These are phyloP conservation scores for Colletotrichum liaoningense DNA, from an alignment of 2,329 filamentous ascomycete species.

Conservation along the genomic window DNA sequence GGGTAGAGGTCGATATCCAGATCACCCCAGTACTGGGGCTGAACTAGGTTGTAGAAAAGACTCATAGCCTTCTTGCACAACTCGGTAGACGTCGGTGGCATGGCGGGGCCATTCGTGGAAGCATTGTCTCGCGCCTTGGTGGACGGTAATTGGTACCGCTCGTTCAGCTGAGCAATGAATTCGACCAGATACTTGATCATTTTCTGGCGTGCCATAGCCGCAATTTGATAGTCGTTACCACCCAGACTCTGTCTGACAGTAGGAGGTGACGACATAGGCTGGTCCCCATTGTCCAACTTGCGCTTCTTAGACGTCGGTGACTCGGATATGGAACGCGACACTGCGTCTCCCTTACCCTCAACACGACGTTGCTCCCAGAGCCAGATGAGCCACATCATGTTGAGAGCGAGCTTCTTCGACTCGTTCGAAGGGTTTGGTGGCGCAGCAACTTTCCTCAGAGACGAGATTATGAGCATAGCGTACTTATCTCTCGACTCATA, in stretches of 20 bases:
- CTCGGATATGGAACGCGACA: slow-evolving; percentile 62
- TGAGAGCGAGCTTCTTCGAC: slow-evolving; percentile 89
- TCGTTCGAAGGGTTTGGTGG: slow-evolving; percentile 89
- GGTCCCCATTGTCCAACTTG: slow-evolving; percentile 73
- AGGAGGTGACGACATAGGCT: slow-evolving; percentile 65
- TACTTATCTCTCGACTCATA: slow-evolving; percentile 96
- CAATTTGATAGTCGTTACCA: slow-evolving; percentile 75
- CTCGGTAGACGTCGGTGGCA: slow-evolving; percentile 73
- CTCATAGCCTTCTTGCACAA: slow-evolving; percentile 87
- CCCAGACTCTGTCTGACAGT: slow-evolving; percentile 62
- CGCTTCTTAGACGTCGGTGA: slow-evolving; percentile 82
- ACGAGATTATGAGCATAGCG: slow-evolving; percentile 86
- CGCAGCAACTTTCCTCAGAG: slow-evolving; percentile 86
- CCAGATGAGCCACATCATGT: slow-evolving; percentile 91
- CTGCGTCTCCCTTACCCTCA: slow-evolving; percentile 63
- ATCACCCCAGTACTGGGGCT: slow-evolving; percentile 90
- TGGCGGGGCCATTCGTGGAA: slow-evolving; percentile 55
- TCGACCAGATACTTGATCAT: slow-evolving; percentile 96
- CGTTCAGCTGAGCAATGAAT: slow-evolving; percentile 90
- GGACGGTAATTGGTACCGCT: slow-evolving; percentile 83
- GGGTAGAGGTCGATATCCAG: slow-evolving; percentile 91
- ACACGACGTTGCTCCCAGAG: slow-evolving; percentile 91
- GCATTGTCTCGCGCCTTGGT: slow-evolving; percentile 70
- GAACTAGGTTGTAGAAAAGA: slow-evolving; percentile 85
- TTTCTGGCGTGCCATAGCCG: slow-evolving; percentile 75